phyloP scores from a whole-genome alignment of 805 yeast species.

The Candida endomychidarum region DNA sequence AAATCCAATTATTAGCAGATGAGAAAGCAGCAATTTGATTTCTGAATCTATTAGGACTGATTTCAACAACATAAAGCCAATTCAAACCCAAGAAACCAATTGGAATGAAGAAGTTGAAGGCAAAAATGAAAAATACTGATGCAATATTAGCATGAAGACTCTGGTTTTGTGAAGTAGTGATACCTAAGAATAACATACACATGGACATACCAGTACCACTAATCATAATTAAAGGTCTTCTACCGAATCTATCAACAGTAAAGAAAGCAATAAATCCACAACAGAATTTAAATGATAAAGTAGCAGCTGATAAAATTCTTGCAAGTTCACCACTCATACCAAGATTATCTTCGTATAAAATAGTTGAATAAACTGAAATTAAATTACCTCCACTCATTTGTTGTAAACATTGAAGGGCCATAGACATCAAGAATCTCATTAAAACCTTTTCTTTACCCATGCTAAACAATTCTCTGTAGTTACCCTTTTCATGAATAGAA shows the following conservation, averaged over 20 bases:
- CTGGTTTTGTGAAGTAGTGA: constrained; percentile 45
- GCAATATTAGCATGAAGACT: constrained; percentile 5
- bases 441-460: constrained; percentile 44
- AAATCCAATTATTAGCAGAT: constrained; percentile 57
- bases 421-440: constrained; percentile 43
- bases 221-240: constrained; percentile 33
- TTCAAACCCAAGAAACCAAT: constrained; percentile 37
- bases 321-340: constrained; percentile 41
- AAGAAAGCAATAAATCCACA: constrained; percentile 42
- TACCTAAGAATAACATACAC: constrained; percentile 41
- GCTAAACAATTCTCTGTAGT: constrained; percentile 27
- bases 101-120: constrained; percentile 44
- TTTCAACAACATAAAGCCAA: constrained; percentile 53
- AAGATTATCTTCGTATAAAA: constrained; percentile 38
- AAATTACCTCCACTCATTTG: constrained; percentile 50
- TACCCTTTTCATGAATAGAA: constrained; percentile 19
- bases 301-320: constrained; percentile 40
- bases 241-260: constrained; percentile 43
- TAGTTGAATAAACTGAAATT: constrained; percentile 39
- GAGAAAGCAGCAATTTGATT: constrained; percentile 53
- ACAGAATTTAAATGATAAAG: constrained; percentile 41
- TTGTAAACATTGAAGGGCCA: constrained; percentile 43
- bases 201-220: constrained; percentile 42
- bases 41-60: constrained; percentile 53
- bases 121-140: constrained; percentile 46